Evolutionary conservation across 352 stramenopile genomes (phyloP).

Genomic region (Pilasporangium apinafurcum): DNA sequence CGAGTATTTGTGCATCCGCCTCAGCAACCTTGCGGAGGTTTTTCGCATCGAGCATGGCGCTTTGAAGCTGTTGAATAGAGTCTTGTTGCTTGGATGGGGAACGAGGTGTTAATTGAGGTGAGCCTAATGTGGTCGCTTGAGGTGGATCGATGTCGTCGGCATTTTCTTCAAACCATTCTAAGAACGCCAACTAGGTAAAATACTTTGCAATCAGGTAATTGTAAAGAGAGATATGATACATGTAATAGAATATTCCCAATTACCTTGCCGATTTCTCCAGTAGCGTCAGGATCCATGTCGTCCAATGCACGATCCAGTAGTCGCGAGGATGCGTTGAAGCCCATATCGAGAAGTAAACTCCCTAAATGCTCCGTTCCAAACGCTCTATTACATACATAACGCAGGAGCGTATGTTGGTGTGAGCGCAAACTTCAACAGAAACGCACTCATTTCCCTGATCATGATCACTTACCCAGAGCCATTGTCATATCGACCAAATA

Average conservation of each 20-base stretch:
- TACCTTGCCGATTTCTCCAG: constrained; percentile 55
- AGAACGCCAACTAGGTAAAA: constrained; percentile 28
- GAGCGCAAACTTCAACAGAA: not conserved
- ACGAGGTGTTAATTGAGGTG: not conserved
- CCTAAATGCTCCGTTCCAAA: constrained; percentile 60
- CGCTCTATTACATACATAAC: constrained; percentile 6
- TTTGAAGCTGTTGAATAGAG: constrained; percentile 28
- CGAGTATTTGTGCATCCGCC: constrained; percentile 45
- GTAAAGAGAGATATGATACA: too few relatives aligned
- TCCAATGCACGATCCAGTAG: constrained; percentile 54
- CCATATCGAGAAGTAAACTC: constrained; percentile 61
- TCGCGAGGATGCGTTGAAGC: constrained; percentile 43
- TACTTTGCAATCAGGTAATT: not conserved
- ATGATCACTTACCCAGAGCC: constrained; percentile 19
- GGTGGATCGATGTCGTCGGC: constrained; percentile 45
- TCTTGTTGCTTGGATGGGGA: constrained; percentile 13
- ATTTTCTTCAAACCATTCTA: constrained; percentile 71
- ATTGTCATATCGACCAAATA: constrained; percentile 46
- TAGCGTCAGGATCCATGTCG: constrained; percentile 64
- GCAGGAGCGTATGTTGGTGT: too few relatives aligned
- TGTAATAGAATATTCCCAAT: too few relatives aligned
- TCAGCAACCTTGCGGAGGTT: constrained; percentile 51
- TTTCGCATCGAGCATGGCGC: constrained; percentile 57
- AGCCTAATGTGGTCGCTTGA: too few relatives aligned
- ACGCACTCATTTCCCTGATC: not conserved